Evolutionary conservation across 441 rosid genomes (phyloP).

Genomic region (Gossypium trilobum): DNA sequence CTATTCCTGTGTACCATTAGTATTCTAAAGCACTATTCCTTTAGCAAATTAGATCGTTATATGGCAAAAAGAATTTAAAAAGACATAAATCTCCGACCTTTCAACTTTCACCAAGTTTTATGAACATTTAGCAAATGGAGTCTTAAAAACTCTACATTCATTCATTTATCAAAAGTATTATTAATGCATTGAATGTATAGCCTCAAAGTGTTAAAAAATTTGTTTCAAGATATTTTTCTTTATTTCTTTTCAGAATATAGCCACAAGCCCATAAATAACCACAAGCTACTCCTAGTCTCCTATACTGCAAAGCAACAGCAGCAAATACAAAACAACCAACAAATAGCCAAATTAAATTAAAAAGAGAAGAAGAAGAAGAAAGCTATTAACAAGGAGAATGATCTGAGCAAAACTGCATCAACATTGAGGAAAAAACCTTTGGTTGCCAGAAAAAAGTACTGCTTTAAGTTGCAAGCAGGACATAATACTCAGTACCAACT

Average conservation of each 20-base stretch:
- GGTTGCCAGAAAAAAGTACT: too few species aligned
- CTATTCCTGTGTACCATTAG: background rate
- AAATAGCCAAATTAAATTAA: background rate
- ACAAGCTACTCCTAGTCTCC: background rate
- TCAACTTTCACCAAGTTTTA: background rate
- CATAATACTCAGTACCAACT: background rate
- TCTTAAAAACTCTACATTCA: background rate
- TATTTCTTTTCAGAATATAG: too few species aligned
- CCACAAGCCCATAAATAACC: background rate
- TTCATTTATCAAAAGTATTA: background rate
- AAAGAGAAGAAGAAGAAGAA: too few species aligned
- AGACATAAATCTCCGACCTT: background rate
- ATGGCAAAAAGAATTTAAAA: background rate
- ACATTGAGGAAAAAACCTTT: too few species aligned
- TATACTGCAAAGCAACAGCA: background rate
- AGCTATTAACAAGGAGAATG: background rate
- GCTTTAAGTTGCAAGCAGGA: too few species aligned
- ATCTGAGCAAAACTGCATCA: too few species aligned
- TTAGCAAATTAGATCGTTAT: background rate
- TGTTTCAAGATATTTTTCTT: too few species aligned
- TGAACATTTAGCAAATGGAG: background rate
- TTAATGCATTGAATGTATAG: background rate
- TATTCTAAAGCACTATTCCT: background rate
- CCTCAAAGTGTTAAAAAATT: background rate
- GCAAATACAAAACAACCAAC: background rate